Evolutionary conservation across 2,329 filamentous ascomycete species (phyloP).

Genomic region (Biscogniauxia marginata): DNA sequence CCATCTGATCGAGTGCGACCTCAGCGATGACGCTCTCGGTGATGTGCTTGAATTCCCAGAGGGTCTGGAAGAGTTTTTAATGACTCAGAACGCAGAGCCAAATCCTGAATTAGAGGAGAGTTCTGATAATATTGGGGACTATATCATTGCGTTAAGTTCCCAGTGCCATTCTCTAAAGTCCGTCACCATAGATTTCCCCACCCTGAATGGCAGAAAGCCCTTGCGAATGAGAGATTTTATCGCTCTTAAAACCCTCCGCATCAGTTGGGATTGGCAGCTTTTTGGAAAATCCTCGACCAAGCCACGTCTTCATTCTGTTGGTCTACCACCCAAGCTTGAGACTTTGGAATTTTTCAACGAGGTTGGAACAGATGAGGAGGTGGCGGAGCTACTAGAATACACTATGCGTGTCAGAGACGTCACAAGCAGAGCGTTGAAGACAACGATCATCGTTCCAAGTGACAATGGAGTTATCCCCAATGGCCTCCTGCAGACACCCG

Average conservation of each 20-base stretch:
- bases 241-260: constrained; percentile 38
- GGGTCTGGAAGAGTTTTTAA: constrained; percentile 45
- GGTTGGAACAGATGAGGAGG: constrained; percentile 46
- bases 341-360: constrained; percentile 46
- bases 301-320: constrained; percentile 46
- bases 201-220: constrained; percentile 39
- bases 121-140: constrained; percentile 46
- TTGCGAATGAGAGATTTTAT: constrained; percentile 45
- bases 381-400: constrained; percentile 44
- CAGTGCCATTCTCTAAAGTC: constrained; percentile 42
- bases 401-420: constrained; percentile 39
- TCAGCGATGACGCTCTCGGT: constrained; percentile 43
- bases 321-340: constrained; percentile 45
- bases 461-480: background rate
- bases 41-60: constrained; percentile 45
- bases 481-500: background rate
- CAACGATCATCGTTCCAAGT: constrained; percentile 36
- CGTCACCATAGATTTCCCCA: constrained; percentile 45
- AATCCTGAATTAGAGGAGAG: constrained; percentile 45
- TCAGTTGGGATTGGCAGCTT: constrained; percentile 50
- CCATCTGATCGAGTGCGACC: constrained; percentile 49
- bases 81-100: constrained; percentile 43
- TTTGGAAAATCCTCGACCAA: constrained; percentile 45
- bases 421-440: constrained; percentile 37
- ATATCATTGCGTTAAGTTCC: constrained; percentile 43